These are phyloP conservation scores for Gomphus sp. DNA, from an alignment of 1,284 basidiomycete genomes.

Conservation along the genomic window DNA sequence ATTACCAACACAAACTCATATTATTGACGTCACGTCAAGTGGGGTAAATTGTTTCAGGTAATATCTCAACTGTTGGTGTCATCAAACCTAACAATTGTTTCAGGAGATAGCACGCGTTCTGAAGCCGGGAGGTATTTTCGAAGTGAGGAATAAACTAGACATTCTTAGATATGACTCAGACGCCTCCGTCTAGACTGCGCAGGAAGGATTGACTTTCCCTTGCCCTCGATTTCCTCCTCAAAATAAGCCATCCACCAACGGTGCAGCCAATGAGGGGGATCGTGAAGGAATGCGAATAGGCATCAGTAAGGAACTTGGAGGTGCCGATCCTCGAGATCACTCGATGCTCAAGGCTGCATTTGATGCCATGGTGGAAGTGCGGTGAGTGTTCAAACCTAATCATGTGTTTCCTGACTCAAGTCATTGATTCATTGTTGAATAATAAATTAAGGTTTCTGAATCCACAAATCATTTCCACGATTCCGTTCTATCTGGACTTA, in stretches of 20 bases:
- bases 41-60: conserved; percentile 29
- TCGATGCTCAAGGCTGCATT: conserved; percentile 50
- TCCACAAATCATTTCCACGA: conserved; percentile 43
- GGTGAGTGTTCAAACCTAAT: conserved; percentile 21
- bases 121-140: conserved; percentile 49
- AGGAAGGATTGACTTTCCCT: conserved; percentile 66
- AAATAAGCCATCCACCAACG: conserved; percentile 6
- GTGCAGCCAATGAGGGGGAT: not conserved
- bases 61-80: conserved; percentile 1
- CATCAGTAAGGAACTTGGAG: conserved; percentile 2
- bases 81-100: conserved; percentile 29
- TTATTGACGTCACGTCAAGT: conserved; percentile 14
- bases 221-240: conserved; percentile 28
- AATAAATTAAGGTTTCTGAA: conserved; percentile 18
- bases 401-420: not conserved
- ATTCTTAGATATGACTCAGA: not conserved
- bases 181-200: conserved; percentile 40
- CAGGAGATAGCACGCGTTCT: conserved; percentile 61
- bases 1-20: not conserved
- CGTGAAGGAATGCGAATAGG: not conserved
- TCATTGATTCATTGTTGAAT: not conserved
- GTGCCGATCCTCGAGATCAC: conserved; percentile 48
- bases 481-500: conserved; percentile 59
- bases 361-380: conserved; percentile 54
- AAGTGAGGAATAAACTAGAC: conserved; percentile 31